Evolutionary conservation across 768 basidiomycete species (phyloP).

Genomic region (Goffeauzyma gilvescens): DNA sequence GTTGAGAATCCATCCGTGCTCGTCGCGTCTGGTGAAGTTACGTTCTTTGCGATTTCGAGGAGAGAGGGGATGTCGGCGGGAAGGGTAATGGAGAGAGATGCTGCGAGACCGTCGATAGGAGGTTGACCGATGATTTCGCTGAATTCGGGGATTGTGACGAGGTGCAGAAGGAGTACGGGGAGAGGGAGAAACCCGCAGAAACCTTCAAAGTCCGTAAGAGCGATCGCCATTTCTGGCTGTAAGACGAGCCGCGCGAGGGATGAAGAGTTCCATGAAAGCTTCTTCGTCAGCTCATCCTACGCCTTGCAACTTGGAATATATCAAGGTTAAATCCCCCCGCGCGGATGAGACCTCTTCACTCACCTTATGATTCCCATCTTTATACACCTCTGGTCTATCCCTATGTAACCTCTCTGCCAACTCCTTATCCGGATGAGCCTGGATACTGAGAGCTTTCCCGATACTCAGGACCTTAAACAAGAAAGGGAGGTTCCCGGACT

Average conservation of each 20-base stretch:
- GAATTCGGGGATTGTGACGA: constrained; percentile 58
- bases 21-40: constrained; percentile 5
- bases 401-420: constrained; percentile 53
- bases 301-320: too few species aligned
- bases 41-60: constrained; percentile 12
- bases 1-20: constrained; percentile 20
- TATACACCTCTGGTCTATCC: constrained; percentile 65
- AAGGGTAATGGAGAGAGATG: constrained; percentile 38
- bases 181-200: constrained; percentile 87
- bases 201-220: constrained; percentile 71
- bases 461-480: constrained; percentile 84
- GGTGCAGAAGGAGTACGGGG: constrained; percentile 45
- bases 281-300: too few species aligned
- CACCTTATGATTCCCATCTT: constrained; percentile 62
- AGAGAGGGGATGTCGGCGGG: constrained; percentile 30
- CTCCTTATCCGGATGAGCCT: constrained; percentile 74
- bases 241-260: too few species aligned
- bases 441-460: constrained; percentile 71
- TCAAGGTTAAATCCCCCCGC: too few species aligned
- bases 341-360: constrained; percentile 13
- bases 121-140: constrained; percentile 44
- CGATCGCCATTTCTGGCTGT: constrained; percentile 90
- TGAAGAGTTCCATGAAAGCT: too few species aligned
- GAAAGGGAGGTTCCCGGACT: constrained; percentile 64
- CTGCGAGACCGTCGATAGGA: constrained; percentile 35